These are phyloP conservation scores for Amborella trichopoda DNA, from an alignment of 164 flowering plant species.

Conservation along the genomic window DNA sequence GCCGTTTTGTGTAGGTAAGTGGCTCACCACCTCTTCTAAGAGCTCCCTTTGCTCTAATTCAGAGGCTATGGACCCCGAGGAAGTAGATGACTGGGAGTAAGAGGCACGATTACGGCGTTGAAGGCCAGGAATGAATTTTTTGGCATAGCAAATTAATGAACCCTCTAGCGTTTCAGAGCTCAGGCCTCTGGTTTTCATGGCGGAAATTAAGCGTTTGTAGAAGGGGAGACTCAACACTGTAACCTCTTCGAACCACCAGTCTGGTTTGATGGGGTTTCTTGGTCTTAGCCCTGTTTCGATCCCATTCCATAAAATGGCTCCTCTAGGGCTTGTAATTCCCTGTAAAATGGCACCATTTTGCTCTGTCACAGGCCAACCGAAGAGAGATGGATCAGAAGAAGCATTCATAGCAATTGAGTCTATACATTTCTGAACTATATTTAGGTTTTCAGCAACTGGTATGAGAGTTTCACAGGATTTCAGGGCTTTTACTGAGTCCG, in stretches of 20 bases:
- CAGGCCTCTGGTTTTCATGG: constrained; percentile 40
- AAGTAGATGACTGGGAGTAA: background rate
- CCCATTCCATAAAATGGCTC: constrained; percentile 27
- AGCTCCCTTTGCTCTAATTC: constrained; percentile 58
- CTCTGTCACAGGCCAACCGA: constrained; percentile 73
- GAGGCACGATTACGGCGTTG: constrained; percentile 40
- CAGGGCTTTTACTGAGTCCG: constrained; percentile 36
- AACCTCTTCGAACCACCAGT: constrained; percentile 57
- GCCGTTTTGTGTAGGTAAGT: constrained; percentile 40
- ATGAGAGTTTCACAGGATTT: constrained; percentile 46
- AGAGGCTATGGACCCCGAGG: constrained; percentile 25
- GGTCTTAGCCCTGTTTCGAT: constrained; percentile 22
- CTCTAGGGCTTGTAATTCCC: constrained; percentile 9
- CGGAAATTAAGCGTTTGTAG: constrained; percentile 40
- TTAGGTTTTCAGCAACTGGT: constrained; percentile 42
- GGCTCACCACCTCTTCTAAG: constrained; percentile 36
- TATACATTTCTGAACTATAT: constrained; percentile 45
- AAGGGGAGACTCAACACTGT: constrained; percentile 27
- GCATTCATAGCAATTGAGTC: constrained; percentile 43
- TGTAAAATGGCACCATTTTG: constrained; percentile 5
- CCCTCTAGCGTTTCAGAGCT: constrained; percentile 45
- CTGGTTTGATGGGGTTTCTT: constrained; percentile 7
- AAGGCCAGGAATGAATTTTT: constrained; percentile 53
- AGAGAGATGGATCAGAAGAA: constrained; percentile 40
- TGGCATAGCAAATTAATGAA: constrained; percentile 55